Percentiles rank a stretch among this genome's conserved stretches.
phyloP scores from a whole-genome alignment of 768 basidiomycete genomes.

The Cubamyces lactineus region DNA sequence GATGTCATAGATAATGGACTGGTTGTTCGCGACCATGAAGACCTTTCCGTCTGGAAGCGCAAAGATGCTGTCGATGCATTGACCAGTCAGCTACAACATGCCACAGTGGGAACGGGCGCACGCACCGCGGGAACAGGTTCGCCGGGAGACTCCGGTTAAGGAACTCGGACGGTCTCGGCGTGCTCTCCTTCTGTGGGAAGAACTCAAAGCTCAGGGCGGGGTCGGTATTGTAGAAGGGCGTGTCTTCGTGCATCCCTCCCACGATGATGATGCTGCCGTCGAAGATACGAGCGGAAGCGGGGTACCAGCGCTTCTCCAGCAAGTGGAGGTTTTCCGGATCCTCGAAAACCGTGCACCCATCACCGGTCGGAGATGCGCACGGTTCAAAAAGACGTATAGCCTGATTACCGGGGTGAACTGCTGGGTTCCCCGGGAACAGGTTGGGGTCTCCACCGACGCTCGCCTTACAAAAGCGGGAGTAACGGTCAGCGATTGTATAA shows the following conservation, averaged over 20 bases:
- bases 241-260: conserved; percentile 79
- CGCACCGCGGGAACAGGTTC: conserved; percentile 48
- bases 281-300: conserved; percentile 63
- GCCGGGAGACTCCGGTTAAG: conserved; percentile 29
- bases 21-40: conserved; percentile 77
- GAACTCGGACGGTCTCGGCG: conserved; percentile 31
- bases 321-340: conserved; percentile 65
- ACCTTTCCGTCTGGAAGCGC: conserved; percentile 67
- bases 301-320: conserved; percentile 82
- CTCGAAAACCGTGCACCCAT: conserved; percentile 66
- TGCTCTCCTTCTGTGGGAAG: conserved; percentile 70
- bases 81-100: conserved; percentile 69
- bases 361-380: conserved; percentile 51
- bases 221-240: conserved; percentile 83
- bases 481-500: background rate
- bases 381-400: conserved; percentile 73
- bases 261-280: conserved; percentile 84
- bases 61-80: conserved; percentile 76
- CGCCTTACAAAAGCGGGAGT: background rate
- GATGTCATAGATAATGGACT: conserved; percentile 84
- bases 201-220: conserved; percentile 81
- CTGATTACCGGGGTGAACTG: conserved; percentile 79
- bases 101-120: conserved; percentile 63
- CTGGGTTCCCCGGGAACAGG: conserved; percentile 58
- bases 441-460: conserved; percentile 43